Evolutionary conservation across 1,284 basidiomycete species (phyloP).

Genomic region (Violaceomyces palustris): DNA sequence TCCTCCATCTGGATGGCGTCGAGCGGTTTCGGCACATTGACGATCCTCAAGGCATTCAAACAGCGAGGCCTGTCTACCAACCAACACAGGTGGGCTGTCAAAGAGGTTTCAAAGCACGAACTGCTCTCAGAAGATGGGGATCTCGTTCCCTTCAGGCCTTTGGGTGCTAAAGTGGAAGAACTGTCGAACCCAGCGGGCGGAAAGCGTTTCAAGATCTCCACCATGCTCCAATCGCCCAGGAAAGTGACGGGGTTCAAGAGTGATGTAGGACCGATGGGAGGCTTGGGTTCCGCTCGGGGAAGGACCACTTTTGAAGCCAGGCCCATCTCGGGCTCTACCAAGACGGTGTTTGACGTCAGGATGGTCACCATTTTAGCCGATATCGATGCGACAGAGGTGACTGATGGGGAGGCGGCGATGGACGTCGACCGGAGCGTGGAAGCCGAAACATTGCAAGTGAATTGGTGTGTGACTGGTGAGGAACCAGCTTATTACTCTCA

Average conservation of each 20-base stretch:
- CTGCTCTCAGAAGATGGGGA: no score
- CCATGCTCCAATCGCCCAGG: not conserved
- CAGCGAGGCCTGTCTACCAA: no score
- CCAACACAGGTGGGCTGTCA: no score
- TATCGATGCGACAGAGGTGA: no score
- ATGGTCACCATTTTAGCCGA: no score
- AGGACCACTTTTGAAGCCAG: not conserved
- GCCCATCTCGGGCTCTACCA: not conserved
- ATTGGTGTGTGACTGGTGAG: conserved; percentile 14
- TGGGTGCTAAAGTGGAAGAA: not conserved
- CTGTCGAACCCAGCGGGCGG: no score
- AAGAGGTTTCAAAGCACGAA: no score
- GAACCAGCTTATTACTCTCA: conserved; percentile 17
- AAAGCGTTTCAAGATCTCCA: not conserved
- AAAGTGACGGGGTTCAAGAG: not conserved
- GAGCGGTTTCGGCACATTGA: no score
- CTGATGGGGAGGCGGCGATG: no score
- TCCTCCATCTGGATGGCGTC: no score
- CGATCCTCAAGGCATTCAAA: no score
- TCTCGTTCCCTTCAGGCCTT: no score
- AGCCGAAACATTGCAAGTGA: not conserved
- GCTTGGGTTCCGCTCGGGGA: not conserved
- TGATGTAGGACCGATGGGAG: not conserved
- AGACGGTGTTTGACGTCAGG: conserved; percentile 16
- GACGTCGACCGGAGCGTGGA: conserved; percentile 1